Percentiles rank a stretch among this genome's conserved stretches.
Evolutionary conservation across 768 basidiomycete genomes (phyloP).

Genomic region (Basidioascus undulatus): DNA sequence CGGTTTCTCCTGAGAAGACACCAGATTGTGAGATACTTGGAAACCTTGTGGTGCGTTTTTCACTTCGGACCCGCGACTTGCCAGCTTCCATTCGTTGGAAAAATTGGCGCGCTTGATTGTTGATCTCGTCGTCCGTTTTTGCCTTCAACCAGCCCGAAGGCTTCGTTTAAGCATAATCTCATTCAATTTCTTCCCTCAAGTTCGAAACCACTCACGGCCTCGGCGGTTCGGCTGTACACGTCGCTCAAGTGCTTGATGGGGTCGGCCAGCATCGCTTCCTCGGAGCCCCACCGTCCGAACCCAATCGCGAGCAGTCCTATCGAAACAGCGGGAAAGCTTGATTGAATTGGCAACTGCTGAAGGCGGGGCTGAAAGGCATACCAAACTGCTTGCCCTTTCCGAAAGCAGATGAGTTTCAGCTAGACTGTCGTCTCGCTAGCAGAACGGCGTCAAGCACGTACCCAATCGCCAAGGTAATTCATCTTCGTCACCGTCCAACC

Average conservation of each 20-base stretch:
- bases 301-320: slow-evolving; percentile 21
- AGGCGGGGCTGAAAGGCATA: too few species aligned
- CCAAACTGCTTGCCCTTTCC: slow-evolving; percentile 24
- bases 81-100: slow-evolving; percentile 23
- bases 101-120: slow-evolving; percentile 14
- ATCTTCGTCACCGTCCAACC: slow-evolving; percentile 21
- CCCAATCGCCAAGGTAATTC: slow-evolving; percentile 24
- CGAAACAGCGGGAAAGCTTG: not conserved
- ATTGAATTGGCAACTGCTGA: too few species aligned
- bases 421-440: too few species aligned
- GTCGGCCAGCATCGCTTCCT: slow-evolving; percentile 19
- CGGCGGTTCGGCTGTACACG: slow-evolving; percentile 23
- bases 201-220: too few species aligned
- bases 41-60: not conserved
- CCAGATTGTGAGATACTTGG: too few species aligned
- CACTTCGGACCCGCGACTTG: slow-evolving; percentile 6
- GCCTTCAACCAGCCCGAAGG: slow-evolving; percentile 14
- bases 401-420: slow-evolving; percentile 5
- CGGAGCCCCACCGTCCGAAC: slow-evolving; percentile 21
- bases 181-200: too few species aligned
- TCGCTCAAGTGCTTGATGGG: slow-evolving; percentile 24
- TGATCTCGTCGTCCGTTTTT: slow-evolving; percentile 5
- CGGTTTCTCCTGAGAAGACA: slow-evolving; percentile 15
- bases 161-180: too few species aligned
- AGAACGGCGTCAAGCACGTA: not conserved